Evolutionary conservation across 1,284 basidiomycete species (phyloP).

Genomic region (Marasmius fiardii): DNA sequence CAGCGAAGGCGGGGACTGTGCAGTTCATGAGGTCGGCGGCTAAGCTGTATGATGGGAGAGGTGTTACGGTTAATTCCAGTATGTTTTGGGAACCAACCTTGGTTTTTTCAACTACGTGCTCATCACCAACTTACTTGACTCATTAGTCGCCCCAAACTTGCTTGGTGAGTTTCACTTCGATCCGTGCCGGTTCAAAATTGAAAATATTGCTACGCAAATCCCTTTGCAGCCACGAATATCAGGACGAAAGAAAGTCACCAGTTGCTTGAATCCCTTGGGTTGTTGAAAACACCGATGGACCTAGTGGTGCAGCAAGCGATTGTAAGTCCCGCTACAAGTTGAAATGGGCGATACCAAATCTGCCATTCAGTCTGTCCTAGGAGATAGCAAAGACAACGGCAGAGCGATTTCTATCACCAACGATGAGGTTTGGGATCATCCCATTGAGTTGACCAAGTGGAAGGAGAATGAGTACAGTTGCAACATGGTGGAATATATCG

Average conservation of each 20-base stretch:
- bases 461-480: neutral
- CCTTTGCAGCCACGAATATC: conserved; percentile 17
- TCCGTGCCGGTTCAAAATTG: neutral
- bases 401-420: conserved; percentile 15
- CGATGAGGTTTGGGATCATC: conserved; percentile 17
- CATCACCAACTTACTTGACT: neutral
- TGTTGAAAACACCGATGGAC: conserved; percentile 13
- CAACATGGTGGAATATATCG: neutral
- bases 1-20: conserved; percentile 18
- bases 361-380: conserved; percentile 20
- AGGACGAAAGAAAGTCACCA: conserved; percentile 10
- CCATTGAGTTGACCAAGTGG: neutral
- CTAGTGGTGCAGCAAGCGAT: conserved; percentile 18
- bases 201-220: neutral
- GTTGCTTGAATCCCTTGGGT: conserved; percentile 12
- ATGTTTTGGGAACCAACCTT: neutral
- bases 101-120: neutral
- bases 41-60: conserved; percentile 14
- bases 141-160: conserved; percentile 17
- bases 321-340: conserved; percentile 1
- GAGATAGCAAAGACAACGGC: conserved; percentile 17
- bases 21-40: conserved; percentile 19
- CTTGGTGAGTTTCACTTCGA: conserved; percentile 8
- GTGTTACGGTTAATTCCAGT: conserved; percentile 18
- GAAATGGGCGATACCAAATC: neutral